Percentiles rank a stretch among this genome's conserved stretches.
phyloP scores from a whole-genome alignment of 179 eudicot genomes.

The Beta macrorhiza region DNA sequence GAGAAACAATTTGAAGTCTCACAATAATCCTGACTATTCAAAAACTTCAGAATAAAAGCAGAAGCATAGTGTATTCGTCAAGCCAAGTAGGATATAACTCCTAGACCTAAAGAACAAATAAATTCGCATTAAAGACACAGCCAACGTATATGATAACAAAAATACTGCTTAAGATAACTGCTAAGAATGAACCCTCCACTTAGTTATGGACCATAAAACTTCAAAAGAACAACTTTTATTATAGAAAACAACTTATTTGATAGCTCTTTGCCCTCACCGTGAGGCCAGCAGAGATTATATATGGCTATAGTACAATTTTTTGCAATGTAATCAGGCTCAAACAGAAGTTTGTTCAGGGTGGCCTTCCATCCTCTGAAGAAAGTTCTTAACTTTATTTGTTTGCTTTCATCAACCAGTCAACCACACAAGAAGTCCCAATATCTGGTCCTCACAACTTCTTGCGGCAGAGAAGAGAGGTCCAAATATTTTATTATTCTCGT shows the following conservation, averaged over 20 bases:
- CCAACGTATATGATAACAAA: not conserved
- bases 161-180: not conserved
- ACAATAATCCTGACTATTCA: not conserved
- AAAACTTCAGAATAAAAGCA: slow-evolving; percentile 3
- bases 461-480: not conserved
- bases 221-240: not conserved
- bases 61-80: not conserved
- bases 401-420: not conserved
- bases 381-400: no score
- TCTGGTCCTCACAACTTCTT: not conserved
- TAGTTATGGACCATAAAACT: not conserved
- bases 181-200: not conserved
- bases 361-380: not conserved
- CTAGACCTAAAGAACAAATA: not conserved
- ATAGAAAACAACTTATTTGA: no score
- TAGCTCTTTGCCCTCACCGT: no score
- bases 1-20: not conserved
- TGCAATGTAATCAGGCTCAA: not conserved
- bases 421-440: not conserved
- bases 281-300: not conserved
- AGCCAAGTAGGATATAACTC: not conserved
- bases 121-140: not conserved
- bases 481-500: not conserved
- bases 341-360: not conserved
- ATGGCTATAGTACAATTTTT: not conserved